These are phyloP conservation scores for Teratosphaeria pseudoeucalypti DNA, from an alignment of 2,329 filamentous ascomycete genomes.

Conservation along the genomic window DNA sequence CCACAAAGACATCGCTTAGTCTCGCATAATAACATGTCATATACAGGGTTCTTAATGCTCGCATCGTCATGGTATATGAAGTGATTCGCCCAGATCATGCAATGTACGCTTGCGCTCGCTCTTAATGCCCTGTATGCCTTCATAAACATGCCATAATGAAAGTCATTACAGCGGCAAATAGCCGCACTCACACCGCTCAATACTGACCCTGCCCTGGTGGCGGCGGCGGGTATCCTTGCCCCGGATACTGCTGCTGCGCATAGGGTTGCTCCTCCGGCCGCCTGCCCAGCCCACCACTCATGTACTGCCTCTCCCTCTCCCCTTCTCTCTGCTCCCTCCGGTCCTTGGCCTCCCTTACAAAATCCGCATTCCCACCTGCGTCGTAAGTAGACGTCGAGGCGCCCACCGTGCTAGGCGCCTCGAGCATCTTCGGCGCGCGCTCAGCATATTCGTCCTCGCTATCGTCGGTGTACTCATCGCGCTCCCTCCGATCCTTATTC, in stretches of 20 bases:
- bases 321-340: slow-evolving; percentile 16
- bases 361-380: slow-evolving; percentile 14
- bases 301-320: slow-evolving; percentile 16
- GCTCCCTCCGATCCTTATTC: slow-evolving; percentile 18
- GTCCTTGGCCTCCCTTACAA: slow-evolving; percentile 18
- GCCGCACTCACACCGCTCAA: neutral
- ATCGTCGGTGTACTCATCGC: slow-evolving; percentile 26
- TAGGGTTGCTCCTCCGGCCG: slow-evolving; percentile 7
- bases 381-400: slow-evolving; percentile 4
- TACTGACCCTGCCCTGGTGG: neutral
- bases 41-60: neutral
- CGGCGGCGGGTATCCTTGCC: neutral
- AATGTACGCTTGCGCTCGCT: neutral
- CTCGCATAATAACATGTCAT: neutral
- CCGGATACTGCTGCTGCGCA: neutral
- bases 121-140: neutral
- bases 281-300: slow-evolving; percentile 18
- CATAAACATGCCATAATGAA: neutral
- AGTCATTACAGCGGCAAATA: neutral
- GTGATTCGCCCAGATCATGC: neutral
- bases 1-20: neutral
- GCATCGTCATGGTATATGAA: neutral
- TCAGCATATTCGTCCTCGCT: slow-evolving; percentile 24
- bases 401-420: slow-evolving; percentile 16
- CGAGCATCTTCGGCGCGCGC: slow-evolving; percentile 24